Evolutionary conservation across 225 moss, liverwort and hornwort genomes (phyloP).

Genomic region (Asterella californica): DNA sequence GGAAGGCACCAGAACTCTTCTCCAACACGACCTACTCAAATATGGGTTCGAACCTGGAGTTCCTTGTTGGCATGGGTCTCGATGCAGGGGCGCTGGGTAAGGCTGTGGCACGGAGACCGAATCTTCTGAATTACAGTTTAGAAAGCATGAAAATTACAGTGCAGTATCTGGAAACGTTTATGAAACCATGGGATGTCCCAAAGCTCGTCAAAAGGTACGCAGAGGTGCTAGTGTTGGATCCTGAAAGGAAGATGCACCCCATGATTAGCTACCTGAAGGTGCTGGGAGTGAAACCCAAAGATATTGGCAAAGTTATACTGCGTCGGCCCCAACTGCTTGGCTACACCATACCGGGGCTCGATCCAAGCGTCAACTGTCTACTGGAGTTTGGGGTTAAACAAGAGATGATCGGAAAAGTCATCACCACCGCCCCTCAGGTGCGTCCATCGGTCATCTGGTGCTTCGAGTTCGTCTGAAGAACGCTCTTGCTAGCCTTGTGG

Average conservation of each 20-base stretch:
- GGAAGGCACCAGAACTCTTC: conserved; percentile 68
- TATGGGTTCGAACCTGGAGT: conserved; percentile 58
- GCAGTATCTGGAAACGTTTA: conserved; percentile 52
- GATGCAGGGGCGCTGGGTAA: conserved; percentile 56
- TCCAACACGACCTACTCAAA: conserved; percentile 56
- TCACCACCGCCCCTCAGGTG: conserved; percentile 75
- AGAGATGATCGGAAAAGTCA: conserved; percentile 60
- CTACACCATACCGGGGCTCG: conserved; percentile 61
- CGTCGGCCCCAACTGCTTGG: conserved; percentile 73
- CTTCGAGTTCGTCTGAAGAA: neutral
- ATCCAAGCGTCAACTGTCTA: conserved; percentile 64
- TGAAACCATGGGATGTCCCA: conserved; percentile 47
- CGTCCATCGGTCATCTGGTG: neutral
- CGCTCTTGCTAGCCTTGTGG: neutral
- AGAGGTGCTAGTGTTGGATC: conserved; percentile 71
- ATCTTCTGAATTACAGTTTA: conserved; percentile 55
- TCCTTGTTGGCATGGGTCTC: conserved; percentile 52
- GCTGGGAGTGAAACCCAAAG: conserved; percentile 60
- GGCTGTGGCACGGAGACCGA: conserved; percentile 71
- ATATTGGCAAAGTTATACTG: conserved; percentile 65
- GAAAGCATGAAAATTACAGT: conserved; percentile 57
- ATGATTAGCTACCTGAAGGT: conserved; percentile 55
- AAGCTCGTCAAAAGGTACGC: conserved; percentile 67
- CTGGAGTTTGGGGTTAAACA: conserved; percentile 64
- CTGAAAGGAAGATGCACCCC: conserved; percentile 65